Conservation (phyloP, 2,329 filamentous ascomycete genomes). For the Coniochaeta sp. region DNA sequence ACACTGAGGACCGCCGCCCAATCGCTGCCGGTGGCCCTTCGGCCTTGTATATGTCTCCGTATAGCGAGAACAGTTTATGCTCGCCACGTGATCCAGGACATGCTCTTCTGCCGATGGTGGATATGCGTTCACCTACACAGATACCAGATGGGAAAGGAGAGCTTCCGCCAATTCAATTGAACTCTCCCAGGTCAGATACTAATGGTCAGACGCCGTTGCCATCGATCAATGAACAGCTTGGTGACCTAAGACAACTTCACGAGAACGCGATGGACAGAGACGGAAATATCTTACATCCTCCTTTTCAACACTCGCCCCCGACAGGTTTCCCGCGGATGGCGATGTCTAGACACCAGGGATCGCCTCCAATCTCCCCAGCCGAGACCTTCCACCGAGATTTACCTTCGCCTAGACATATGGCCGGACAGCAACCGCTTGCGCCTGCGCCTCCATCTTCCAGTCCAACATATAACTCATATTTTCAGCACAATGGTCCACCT, state of each 20-base stretch:
- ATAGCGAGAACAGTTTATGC: constrained; percentile 12
- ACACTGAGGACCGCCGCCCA: constrained; percentile 9
- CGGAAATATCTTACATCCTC: constrained; percentile 15
- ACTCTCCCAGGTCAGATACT: constrained; percentile 29
- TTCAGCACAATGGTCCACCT: constrained; percentile 21
- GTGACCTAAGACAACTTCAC: constrained; percentile 17
- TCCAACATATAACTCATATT: constrained; percentile 19
- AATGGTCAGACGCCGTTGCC: constrained; percentile 28
- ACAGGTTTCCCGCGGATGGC: constrained; percentile 22
- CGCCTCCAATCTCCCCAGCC: constrained; percentile 44
- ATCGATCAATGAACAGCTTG: constrained; percentile 29
- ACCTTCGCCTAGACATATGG: constrained; percentile 34
- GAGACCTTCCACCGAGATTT: constrained; percentile 35
- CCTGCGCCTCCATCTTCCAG: not conserved
- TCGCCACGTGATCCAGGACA: constrained; percentile 11
- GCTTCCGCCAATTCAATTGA: constrained; percentile 25
- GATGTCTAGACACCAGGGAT: constrained; percentile 24
- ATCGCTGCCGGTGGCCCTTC: constrained; percentile 8
- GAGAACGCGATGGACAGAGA: constrained; percentile 17
- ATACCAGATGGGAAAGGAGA: constrained; percentile 12
- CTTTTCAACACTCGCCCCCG: constrained; percentile 26
- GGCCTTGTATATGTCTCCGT: constrained; percentile 7
- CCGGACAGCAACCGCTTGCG: constrained; percentile 22
- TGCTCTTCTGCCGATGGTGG: constrained; percentile 8
- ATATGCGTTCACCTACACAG: constrained; percentile 13